Evolutionary conservation across 2,329 filamentous ascomycete genomes (phyloP).

Genomic region (Malbranchea cinnamomea): DNA sequence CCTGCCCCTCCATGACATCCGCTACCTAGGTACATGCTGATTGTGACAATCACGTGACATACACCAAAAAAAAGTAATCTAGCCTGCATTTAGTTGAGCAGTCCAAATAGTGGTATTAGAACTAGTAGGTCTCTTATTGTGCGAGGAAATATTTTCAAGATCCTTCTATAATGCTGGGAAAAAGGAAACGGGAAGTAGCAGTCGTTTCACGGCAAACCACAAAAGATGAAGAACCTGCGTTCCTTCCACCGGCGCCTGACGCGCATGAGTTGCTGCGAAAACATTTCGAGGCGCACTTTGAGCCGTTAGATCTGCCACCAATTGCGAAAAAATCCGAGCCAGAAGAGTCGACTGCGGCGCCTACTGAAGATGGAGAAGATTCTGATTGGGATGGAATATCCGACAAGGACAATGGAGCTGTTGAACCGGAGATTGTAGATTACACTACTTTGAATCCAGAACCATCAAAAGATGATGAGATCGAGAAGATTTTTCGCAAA

Average conservation of each 20-base stretch:
- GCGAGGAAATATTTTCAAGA: too few relatives aligned
- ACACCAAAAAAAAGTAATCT: too few relatives aligned
- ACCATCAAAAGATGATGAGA: constrained; percentile 27
- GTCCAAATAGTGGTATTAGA: too few relatives aligned
- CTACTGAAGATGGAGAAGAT: constrained; percentile 13
- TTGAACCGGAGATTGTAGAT: constrained; percentile 46
- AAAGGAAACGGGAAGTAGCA: constrained; percentile 33
- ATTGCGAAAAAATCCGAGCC: constrained; percentile 9
- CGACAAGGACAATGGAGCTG: constrained; percentile 29
- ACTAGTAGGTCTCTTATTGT: too few relatives aligned
- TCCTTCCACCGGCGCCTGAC: constrained; percentile 29
- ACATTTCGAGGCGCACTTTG: constrained; percentile 81
- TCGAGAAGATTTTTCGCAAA: constrained; percentile 57
- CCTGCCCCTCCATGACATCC: too few relatives aligned
- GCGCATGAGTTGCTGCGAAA: constrained; percentile 63
- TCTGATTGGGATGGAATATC: constrained; percentile 50
- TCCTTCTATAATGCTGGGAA: constrained; percentile 28
- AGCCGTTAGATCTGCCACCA: constrained; percentile 43
- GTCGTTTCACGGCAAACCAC: constrained; percentile 15
- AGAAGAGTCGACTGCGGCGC: constrained; percentile 8
- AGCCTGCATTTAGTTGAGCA: too few relatives aligned
- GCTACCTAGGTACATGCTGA: too few relatives aligned
- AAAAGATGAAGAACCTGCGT: constrained; percentile 13
- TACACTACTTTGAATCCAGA: constrained; percentile 35
- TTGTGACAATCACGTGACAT: too few relatives aligned